phyloP scores from a whole-genome alignment of 768 basidiomycete species.

The Tulasnella sp. region DNA sequence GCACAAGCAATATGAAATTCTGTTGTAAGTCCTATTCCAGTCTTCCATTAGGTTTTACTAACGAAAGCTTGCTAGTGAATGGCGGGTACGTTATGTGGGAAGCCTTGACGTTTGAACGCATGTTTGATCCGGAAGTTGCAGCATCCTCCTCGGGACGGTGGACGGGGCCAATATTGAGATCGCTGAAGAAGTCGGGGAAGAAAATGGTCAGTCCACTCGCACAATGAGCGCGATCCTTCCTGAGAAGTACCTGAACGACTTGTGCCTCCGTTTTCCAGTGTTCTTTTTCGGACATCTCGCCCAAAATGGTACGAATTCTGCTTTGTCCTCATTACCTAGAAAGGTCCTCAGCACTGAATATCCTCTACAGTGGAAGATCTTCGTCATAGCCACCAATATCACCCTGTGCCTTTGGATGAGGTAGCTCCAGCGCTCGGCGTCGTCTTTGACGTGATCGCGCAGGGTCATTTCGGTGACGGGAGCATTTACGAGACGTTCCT shows the following conservation, averaged over 20 bases:
- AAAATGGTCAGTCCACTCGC: constrained; percentile 63
- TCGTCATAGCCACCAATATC: constrained; percentile 78
- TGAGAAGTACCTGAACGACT: neutral
- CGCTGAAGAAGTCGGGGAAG: constrained; percentile 89
- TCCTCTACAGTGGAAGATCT: constrained; percentile 75
- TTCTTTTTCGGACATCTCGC: constrained; percentile 87
- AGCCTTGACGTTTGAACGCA: constrained; percentile 35
- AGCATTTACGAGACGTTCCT: constrained; percentile 75
- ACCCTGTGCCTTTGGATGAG: constrained; percentile 68
- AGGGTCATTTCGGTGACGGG: constrained; percentile 73
- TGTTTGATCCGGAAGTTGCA: constrained; percentile 83
- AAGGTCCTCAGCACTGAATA: constrained; percentile 42
- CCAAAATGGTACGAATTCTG: constrained; percentile 45
- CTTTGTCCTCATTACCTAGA: neutral
- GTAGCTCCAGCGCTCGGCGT: constrained; percentile 75
- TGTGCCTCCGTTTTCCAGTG: constrained; percentile 51
- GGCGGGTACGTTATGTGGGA: constrained; percentile 57
- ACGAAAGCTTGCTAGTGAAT: constrained; percentile 58
- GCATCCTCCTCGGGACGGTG: constrained; percentile 39
- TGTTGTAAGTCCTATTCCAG: neutral
- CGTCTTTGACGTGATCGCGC: constrained; percentile 68
- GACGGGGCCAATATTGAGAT: constrained; percentile 98
- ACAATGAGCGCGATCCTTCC: constrained; percentile 53
- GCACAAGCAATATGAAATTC: constrained; percentile 55
- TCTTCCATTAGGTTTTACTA: constrained; percentile 25